Evolutionary conservation across 116 monocot genomes (phyloP), one percentile per base, ranked within the genome.

Genomic region (Iris pallida): DNA sequence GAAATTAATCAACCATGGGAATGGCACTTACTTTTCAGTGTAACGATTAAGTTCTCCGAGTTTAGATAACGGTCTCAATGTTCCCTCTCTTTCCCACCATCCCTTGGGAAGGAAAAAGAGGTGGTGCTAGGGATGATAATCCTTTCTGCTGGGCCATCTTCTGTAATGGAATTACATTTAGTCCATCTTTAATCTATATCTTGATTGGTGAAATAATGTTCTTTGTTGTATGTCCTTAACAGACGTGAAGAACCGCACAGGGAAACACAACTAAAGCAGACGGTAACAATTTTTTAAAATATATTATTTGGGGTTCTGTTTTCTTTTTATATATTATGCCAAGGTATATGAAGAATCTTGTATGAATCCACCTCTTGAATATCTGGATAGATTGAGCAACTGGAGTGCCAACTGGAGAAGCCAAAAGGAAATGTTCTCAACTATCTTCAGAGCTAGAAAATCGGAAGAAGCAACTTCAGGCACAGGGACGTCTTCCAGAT

Each of bases 231-330:
- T 49, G 4, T 13, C 16, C 20, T 51, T 9, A 51, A 13, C 65
- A 65, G 65, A 51, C 65, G 65, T 65, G 65, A 65, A 30, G 65
- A 65, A 51, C 65, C 49, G 51, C 20, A 14, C 7, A 51, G 51
- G 46, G 65, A 65, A 20, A 49, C 51, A 4, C n/a, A 65, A 40
- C 20, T 65, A 51, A 65, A 51, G 14, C 65, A 51, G 65, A 65
- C 65, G 42, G 65, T 65, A 40, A 49, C 49, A 4, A 14, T 51
- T 57, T 13, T 17, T 17, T 57, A 57, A 15, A 58, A 17, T 58
- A 16, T 6, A 58, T 17, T 58, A 9, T 58, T 19, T 16, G n/a
- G 9, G 20, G 58, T 58, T 58, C 58, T 17, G 19, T 59, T 59
- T 59, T 8, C 1, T 57, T 57, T 40, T 59, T 59, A 30, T 30